Conservation (phyloP, 805 yeast species). For the Candida railenensis region DNA sequence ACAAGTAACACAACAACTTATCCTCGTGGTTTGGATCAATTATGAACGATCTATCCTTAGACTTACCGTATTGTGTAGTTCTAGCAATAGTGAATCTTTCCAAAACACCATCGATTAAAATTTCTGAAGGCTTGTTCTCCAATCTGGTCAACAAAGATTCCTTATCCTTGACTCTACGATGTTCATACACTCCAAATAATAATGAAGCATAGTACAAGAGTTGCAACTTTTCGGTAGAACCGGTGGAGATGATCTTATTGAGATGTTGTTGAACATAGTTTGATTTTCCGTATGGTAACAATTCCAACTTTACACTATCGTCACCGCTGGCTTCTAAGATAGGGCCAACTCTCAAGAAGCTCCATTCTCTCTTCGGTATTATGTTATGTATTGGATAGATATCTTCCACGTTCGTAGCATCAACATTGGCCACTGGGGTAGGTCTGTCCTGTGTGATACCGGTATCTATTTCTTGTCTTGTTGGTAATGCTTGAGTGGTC, state of each 20-base stretch:
- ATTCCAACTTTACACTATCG: constrained; percentile 47
- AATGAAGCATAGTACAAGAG: constrained; percentile 78
- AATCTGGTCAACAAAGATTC: constrained; percentile 60
- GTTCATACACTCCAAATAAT: constrained; percentile 74
- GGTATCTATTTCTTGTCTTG: constrained; percentile 60
- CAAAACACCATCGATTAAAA: constrained; percentile 68
- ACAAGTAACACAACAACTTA: constrained; percentile 74
- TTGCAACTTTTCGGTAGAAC: constrained; percentile 59
- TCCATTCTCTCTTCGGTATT: constrained; percentile 66
- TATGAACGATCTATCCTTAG: constrained; percentile 72
- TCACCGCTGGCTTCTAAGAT: constrained; percentile 52
- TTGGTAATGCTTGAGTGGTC: constrained; percentile 71
- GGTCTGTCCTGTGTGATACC: constrained; percentile 70
- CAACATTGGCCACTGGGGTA: constrained; percentile 72
- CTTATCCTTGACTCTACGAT: constrained; percentile 61
- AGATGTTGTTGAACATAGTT: constrained; percentile 52
- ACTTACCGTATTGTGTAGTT: constrained; percentile 65
- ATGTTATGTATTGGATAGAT: constrained; percentile 73
- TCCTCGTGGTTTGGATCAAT: constrained; percentile 90
- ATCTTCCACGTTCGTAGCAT: constrained; percentile 81
- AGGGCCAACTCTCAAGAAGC: constrained; percentile 61
- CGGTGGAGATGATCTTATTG: constrained; percentile 32
- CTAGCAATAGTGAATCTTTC: constrained; percentile 67
- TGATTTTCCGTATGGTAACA: constrained; percentile 64
- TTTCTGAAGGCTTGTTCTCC: constrained; percentile 66